Conservation (phyloP, 768 basidiomycete genomes). For the Amanita thiersii region DNA sequence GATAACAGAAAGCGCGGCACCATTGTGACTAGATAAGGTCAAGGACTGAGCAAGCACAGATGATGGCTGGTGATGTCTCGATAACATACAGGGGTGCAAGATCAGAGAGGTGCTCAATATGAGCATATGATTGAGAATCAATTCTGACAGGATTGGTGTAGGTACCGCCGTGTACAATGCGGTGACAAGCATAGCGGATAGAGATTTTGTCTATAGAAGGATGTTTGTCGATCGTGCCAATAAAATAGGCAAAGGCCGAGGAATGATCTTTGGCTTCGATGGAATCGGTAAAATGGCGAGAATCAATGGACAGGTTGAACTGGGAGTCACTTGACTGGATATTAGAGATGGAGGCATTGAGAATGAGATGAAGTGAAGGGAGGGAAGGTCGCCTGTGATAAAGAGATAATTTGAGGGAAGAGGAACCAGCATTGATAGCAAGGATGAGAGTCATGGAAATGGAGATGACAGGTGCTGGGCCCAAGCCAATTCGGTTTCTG, state of each 20-base stretch:
- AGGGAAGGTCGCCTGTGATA: constrained; percentile 23
- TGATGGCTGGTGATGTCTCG: not conserved
- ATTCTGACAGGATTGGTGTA: constrained; percentile 66
- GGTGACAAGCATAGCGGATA: constrained; percentile 58
- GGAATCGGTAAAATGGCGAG: constrained; percentile 10
- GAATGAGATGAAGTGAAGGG: constrained; percentile 30
- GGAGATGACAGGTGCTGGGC: too few relatives aligned
- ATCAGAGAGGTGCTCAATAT: constrained; percentile 68
- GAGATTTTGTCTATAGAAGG: constrained; percentile 30
- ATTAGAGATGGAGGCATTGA: constrained; percentile 47
- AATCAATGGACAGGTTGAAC: constrained; percentile 42
- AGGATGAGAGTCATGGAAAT: not conserved
- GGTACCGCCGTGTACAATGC: constrained; percentile 84
- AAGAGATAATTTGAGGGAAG: constrained; percentile 78
- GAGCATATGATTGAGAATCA: constrained; percentile 57
- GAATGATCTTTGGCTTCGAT: constrained; percentile 41
- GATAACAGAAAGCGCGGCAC: constrained; percentile 53
- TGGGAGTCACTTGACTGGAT: constrained; percentile 49
- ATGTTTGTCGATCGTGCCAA: constrained; percentile 35
- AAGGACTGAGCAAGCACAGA: not conserved
- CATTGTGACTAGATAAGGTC: constrained; percentile 42
- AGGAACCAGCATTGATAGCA: constrained; percentile 75
- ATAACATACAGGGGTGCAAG: constrained; percentile 68
- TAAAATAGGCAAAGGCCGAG: constrained; percentile 55
- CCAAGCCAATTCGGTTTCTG: too few relatives aligned